Evolutionary conservation across 148 eudicot genomes (phyloP), one percentile per base, ranked within the genome.

Genomic region (Gaultheria prostrata): DNA sequence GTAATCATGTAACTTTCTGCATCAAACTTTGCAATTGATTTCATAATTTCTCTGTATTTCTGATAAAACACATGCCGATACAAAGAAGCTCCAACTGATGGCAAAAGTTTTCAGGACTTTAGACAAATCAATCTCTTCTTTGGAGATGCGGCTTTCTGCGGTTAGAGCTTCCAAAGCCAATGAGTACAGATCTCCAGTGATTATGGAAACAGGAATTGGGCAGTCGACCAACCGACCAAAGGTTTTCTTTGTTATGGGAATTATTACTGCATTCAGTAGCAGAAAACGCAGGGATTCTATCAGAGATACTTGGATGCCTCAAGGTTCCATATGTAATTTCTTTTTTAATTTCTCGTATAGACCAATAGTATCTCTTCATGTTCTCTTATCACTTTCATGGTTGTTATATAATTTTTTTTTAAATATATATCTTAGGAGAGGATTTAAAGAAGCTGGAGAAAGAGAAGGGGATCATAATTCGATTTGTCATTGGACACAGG

Each of bases 401-500:
- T 39, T 43, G n/a, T n/a, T n/a, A n/a, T n/a, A n/a, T n/a, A n/a
- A n/a, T n/a, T n/a, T n/a, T n/a, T n/a, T n/a, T 73, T 48, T 2
- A 30, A 70, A 13, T 21, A 11, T 78, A 20, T 50, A 33, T 84
- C 54, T 74, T 83, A 92, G 97, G 94, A 24, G 89, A 90, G 53
- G 88, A 84, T 48, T 84, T 89, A 67, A 86, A 45, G 86, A 92
- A 86, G 87, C 85, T 94, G 87, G 92, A 92, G 86, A 90, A 87
- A 78, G 98, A 94, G 85, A 94, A 91, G 83, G 98, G 94, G 59
- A 89, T 94, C 49, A 70, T 94, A 43, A 86, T 94, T 24, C 91
- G 93, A 61, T 92, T 94, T 87, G 95, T 94, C 77, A 94, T 94
- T 28, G 98, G 98, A 71, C 95, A 92, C 85, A 94, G 98, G 98